Evolutionary conservation across 1,284 basidiomycete species (phyloP).

Genomic region (Irpex sp.): DNA sequence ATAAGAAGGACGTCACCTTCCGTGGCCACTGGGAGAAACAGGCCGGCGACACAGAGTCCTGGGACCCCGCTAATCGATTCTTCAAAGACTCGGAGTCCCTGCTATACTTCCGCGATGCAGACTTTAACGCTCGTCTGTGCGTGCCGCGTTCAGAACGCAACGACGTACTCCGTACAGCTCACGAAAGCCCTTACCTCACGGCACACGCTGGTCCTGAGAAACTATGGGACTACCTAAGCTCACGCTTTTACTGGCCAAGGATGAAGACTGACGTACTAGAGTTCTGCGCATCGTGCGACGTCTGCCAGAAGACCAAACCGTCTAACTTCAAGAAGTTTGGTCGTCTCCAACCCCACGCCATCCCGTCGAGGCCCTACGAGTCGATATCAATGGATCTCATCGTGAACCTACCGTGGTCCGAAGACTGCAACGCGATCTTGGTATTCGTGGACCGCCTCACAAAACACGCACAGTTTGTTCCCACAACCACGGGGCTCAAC

Average conservation of each 20-base stretch:
- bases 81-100: slow-evolving; percentile 13
- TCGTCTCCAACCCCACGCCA: neutral
- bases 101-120: slow-evolving; percentile 20
- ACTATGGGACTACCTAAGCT: slow-evolving; percentile 18
- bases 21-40: too few species aligned
- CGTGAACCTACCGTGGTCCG: neutral
- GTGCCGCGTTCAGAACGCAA: neutral
- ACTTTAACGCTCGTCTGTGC: slow-evolving; percentile 4
- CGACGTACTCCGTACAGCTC: too few species aligned
- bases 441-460: too few species aligned
- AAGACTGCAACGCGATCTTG: neutral
- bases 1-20: slow-evolving; percentile 1
- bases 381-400: neutral
- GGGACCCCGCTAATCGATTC: slow-evolving; percentile 9
- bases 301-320: slow-evolving; percentile 28
- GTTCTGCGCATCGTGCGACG: slow-evolving; percentile 28
- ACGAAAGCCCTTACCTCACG: slow-evolving; percentile 14
- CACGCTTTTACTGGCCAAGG: slow-evolving; percentile 27
- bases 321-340: neutral
- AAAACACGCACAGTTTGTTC: slow-evolving; percentile 1
- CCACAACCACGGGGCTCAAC: slow-evolving; percentile 12
- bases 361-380: slow-evolving; percentile 22
- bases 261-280: slow-evolving; percentile 24
- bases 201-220: slow-evolving; percentile 28
- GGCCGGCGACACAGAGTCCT: too few species aligned